Evolutionary conservation across 148 eudicot genomes (phyloP).

Genomic region (Limonium bicolor): DNA sequence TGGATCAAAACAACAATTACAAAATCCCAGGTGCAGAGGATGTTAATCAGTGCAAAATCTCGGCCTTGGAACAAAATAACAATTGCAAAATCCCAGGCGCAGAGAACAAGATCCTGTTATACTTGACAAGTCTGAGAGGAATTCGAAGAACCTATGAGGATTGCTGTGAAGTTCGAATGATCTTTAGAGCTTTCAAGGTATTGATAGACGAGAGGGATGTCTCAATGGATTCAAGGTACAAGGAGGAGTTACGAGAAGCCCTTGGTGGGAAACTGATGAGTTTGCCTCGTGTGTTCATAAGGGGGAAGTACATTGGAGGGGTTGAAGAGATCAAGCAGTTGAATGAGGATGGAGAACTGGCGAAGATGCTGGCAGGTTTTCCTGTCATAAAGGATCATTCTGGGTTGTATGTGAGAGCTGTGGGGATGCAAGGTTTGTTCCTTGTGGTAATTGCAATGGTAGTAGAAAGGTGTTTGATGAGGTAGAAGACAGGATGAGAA

Average conservation of each 20-base stretch:
- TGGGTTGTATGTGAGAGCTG: slow-evolving; percentile 65
- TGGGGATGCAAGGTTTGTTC: slow-evolving; percentile 62
- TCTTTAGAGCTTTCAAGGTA: slow-evolving; percentile 31
- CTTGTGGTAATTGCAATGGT: slow-evolving; percentile 68
- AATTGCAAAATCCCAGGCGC: slow-evolving; percentile 33
- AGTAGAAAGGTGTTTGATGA: slow-evolving; percentile 52
- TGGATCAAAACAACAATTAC: no score
- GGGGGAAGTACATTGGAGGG: slow-evolving; percentile 66
- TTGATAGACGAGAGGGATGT: slow-evolving; percentile 57
- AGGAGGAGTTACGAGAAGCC: slow-evolving; percentile 45
- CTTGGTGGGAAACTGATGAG: slow-evolving; percentile 22
- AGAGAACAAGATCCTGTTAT: slow-evolving; percentile 41
- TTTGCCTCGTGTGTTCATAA: slow-evolving; percentile 61
- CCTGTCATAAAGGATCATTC: slow-evolving; percentile 16
- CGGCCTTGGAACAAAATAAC: no score
- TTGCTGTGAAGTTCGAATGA: slow-evolving; percentile 53
- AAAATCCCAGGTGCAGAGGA: no score
- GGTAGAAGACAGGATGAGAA: slow-evolving; percentile 20
- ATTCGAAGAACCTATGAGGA: slow-evolving; percentile 63
- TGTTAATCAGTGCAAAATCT: no score
- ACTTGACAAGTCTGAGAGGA: slow-evolving; percentile 62
- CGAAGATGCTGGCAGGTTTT: slow-evolving; percentile 32
- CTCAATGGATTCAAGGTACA: slow-evolving; percentile 72
- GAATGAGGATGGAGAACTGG: slow-evolving; percentile 51
- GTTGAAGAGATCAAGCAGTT: slow-evolving; percentile 49